Conservation (phyloP, 148 eudicot species). For the Vaccinium macrocarpon region DNA sequence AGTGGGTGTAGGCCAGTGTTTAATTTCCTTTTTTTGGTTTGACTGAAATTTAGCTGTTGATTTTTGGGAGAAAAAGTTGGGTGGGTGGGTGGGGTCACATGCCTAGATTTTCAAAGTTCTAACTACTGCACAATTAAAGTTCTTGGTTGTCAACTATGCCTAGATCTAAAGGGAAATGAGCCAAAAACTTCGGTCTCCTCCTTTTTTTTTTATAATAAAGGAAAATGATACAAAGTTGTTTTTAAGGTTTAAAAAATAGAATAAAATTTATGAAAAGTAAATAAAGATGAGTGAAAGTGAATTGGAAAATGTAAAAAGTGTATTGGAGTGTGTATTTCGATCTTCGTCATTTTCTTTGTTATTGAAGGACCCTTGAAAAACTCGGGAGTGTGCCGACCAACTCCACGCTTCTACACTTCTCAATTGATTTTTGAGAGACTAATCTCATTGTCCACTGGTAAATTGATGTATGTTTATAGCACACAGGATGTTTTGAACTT, state of each 20-base stretch:
- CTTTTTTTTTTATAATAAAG: too few species aligned
- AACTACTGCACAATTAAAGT: neutral
- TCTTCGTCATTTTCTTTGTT: too few species aligned
- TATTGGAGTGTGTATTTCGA: too few species aligned
- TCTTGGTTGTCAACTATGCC: neutral
- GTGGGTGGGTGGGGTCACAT: neutral
- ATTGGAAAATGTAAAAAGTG: too few species aligned
- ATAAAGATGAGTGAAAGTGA: too few species aligned
- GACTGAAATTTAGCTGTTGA: neutral
- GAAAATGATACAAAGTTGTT: too few species aligned
- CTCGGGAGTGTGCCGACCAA: too few species aligned
- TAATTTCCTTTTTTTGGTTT: neutral
- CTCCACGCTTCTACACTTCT: too few species aligned
- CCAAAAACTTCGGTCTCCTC: neutral
- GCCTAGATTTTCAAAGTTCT: neutral
- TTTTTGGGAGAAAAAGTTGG: neutral
- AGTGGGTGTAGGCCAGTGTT: neutral
- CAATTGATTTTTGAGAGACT: neutral
- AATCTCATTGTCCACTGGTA: neutral
- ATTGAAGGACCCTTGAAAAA: too few species aligned
- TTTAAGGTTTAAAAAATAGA: too few species aligned
- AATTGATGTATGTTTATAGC: neutral
- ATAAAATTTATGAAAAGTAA: too few species aligned
- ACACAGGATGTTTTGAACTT: neutral
- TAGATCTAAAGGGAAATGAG: neutral